These are phyloP conservation scores for Talaromyces nanjingensis DNA, from an alignment of 495 filamentous ascomycete species.

Conservation along the genomic window DNA sequence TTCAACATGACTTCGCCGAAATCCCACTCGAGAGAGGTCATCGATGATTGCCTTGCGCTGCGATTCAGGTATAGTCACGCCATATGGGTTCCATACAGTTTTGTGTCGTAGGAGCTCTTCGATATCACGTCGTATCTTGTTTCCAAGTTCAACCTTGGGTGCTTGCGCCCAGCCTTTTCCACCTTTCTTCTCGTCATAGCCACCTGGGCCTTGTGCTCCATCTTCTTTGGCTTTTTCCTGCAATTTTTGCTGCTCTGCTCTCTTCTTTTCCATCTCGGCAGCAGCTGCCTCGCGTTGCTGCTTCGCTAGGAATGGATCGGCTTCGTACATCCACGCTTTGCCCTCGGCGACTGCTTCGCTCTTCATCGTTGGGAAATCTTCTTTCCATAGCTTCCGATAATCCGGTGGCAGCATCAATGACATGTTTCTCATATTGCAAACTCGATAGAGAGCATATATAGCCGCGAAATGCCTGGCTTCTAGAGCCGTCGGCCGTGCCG, in stretches of 20 bases:
- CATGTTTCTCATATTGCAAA: constrained; percentile 89
- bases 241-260: constrained; percentile 50
- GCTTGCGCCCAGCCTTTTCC: constrained; percentile 71
- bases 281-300: constrained; percentile 72
- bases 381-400: constrained; percentile 82
- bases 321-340: constrained; percentile 87
- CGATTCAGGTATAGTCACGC: constrained; percentile 51
- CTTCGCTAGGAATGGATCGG: constrained; percentile 80
- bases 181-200: constrained; percentile 25
- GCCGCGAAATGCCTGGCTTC: constrained; percentile 93
- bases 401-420: constrained; percentile 91
- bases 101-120: constrained; percentile 71
- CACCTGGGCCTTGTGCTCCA: constrained; percentile 28
- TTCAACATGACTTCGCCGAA: constrained; percentile 78
- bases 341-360: constrained; percentile 67
- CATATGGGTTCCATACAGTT: constrained; percentile 79
- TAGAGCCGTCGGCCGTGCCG: constrained; percentile 63
- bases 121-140: constrained; percentile 63
- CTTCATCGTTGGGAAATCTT: constrained; percentile 72
- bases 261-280: constrained; percentile 64
- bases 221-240: constrained; percentile 57
- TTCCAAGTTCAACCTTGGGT: constrained; percentile 89
- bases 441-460: constrained; percentile 80
- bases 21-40: constrained; percentile 71
- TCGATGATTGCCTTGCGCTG: constrained; percentile 56